Evolutionary conservation across 192 early-diverging fungal genomes (phyloP), one percentile per base, ranked within the genome.

Genomic region (Dissophora ornata): DNA sequence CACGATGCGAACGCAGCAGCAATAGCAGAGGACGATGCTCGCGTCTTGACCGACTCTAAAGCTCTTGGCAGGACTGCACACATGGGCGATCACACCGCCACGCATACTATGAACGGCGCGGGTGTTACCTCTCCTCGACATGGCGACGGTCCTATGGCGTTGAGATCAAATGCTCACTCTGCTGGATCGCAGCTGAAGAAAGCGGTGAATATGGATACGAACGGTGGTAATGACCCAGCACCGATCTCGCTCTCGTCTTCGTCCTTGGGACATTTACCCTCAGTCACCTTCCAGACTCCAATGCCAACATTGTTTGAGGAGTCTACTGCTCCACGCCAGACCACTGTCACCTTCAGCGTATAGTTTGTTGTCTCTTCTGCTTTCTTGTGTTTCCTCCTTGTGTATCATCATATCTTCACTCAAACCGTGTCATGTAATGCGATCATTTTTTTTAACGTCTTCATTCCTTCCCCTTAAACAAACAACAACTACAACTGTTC

Each of bases 41-140:
- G 36, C 36, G 36, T 70, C 0, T 25, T 70, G 22, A 24, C 57
- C 21, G 68, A 70, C 16, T 33, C 68, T 15, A 61, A 51, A 28
- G 68, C 68, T 21, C 40, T 70, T 15, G 68, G 68, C 16, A 50
- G 68, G 15, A 38, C 28, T 18, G 51, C 57, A 19, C 59, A 61
- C 36, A 34, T 60, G 15, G 42, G 42, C 21, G 24, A 15, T 34
- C 22, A n/a, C 44, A 60, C 5, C 41, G 46, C 8, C 7, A 60
- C 2, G 38, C 25, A 25, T 29, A 24, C 21, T 9, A 4, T 38
- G 7, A 38, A 38, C 36, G 7, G 13, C 13, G 36, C 36, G 36
- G 36, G 36, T 9, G 36, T 6, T 38, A 13, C 36, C 6, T 38
- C 36, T 38, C 36, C 36, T 38, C 36, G 36, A 6, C 30, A 13